phyloP scores from a whole-genome alignment of 2,329 filamentous ascomycete genomes.

The Fusarium sp. region DNA sequence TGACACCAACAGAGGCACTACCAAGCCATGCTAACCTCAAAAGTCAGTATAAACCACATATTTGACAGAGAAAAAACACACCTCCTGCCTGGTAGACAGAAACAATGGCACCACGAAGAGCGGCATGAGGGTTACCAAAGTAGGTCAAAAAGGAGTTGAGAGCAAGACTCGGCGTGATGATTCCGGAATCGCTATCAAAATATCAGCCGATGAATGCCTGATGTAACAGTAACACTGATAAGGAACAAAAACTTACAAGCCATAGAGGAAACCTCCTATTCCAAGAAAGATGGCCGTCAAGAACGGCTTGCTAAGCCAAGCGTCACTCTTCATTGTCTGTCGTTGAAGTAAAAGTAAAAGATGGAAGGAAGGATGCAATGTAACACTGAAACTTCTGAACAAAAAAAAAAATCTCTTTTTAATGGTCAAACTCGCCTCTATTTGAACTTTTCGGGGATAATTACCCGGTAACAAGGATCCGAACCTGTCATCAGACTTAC shows the following conservation, averaged over 20 bases:
- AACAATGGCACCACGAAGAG: constrained; percentile 51
- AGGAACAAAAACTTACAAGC: constrained; percentile 43
- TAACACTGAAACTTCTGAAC: not conserved
- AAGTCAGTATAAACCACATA: not conserved
- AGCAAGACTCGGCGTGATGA: constrained; percentile 53
- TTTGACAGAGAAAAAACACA: not conserved
- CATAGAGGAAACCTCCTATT: constrained; percentile 53
- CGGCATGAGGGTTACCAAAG: constrained; percentile 48
- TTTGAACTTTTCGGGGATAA: constrained; percentile 14
- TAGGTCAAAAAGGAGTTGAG: constrained; percentile 48
- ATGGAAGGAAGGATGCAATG: not conserved
- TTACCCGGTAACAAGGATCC: constrained; percentile 28
- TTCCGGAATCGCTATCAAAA: constrained; percentile 49
- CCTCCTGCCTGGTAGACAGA: constrained; percentile 53
- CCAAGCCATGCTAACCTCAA: constrained; percentile 49
- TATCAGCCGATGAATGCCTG: accelerated
- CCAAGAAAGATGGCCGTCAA: constrained; percentile 51
- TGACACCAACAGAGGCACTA: constrained; percentile 51
- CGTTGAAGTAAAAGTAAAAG: not conserved
- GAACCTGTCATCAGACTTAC: not conserved
- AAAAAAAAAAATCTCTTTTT: not conserved
- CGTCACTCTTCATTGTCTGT: constrained; percentile 41
- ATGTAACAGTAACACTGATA: not conserved
- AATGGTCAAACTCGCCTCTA: constrained; percentile 11
- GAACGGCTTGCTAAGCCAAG: constrained; percentile 51